A percentile compares a stretch with the other conserved stretches of the same genome.
Conservation (phyloP, 2,329 filamentous ascomycete genomes). For the Waltergamsia citrina region DNA sequence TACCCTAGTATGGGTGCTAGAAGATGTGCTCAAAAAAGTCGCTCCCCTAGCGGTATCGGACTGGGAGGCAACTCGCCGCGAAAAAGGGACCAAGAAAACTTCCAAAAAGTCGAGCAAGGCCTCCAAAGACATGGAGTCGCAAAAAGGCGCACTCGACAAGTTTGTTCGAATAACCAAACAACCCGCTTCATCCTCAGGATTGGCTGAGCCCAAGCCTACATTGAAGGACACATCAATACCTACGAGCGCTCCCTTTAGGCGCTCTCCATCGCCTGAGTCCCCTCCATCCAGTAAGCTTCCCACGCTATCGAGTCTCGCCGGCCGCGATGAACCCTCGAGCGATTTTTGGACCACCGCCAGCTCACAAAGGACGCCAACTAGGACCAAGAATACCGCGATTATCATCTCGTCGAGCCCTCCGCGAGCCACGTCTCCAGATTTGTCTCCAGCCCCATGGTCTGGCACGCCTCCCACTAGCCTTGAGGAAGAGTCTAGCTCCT, state of each 20-base stretch:
- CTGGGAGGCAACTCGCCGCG: conserved; percentile 15
- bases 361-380: conserved; percentile 33
- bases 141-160: conserved; percentile 25
- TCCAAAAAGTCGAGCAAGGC: conserved; percentile 15
- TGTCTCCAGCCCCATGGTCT: conserved; percentile 12
- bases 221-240: too few relatives aligned
- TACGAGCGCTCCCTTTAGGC: too few relatives aligned
- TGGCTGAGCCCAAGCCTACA: too few relatives aligned
- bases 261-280: conserved; percentile 14
- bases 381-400: conserved; percentile 31
- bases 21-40: conserved; percentile 17
- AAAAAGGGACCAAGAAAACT: conserved; percentile 12
- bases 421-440: conserved; percentile 17
- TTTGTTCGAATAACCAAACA: conserved; percentile 31
- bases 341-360: conserved; percentile 26
- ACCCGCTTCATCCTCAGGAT: background rate
- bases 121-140: conserved; percentile 10
- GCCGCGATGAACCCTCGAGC: conserved; percentile 9
- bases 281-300: conserved; percentile 26
- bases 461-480: conserved; percentile 6
- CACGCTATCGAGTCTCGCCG: conserved; percentile 12
- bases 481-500: conserved; percentile 11
- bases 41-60: conserved; percentile 14
- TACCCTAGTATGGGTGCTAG: conserved; percentile 35
- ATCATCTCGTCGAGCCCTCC: conserved; percentile 34